Evolutionary conservation across 768 basidiomycete genomes (phyloP).

Genomic region (Mycena vulgaris): DNA sequence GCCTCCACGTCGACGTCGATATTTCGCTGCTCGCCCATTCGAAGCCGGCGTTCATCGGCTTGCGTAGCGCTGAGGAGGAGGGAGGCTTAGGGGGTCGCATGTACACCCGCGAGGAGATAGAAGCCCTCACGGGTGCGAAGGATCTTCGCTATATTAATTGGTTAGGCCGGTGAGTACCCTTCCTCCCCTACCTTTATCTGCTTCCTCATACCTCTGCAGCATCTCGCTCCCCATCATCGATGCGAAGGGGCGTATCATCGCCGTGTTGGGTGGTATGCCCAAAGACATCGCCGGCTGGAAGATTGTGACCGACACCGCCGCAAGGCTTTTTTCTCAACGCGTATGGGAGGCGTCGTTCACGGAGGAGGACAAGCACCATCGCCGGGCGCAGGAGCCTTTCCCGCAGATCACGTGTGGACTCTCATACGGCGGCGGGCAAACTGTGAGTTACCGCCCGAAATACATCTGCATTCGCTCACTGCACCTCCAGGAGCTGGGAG

Average conservation of each 20-base stretch:
- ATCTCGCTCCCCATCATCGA: too few relatives aligned
- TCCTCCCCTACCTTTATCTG: neutral
- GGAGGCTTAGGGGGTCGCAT: too few relatives aligned
- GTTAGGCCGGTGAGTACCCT: neutral
- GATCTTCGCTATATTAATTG: neutral
- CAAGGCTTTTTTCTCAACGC: neutral
- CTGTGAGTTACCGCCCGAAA: too few relatives aligned
- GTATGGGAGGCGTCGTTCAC: neutral
- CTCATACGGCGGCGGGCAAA: neutral
- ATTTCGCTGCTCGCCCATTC: neutral
- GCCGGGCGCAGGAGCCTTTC: neutral
- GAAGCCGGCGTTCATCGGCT: neutral
- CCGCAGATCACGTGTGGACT: neutral
- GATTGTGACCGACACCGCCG: neutral
- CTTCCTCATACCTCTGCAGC: neutral
- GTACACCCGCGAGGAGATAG: neutral
- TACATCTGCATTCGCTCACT: too few relatives aligned
- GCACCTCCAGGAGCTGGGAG: neutral
- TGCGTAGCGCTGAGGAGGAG: neutral
- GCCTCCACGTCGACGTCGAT: too few relatives aligned
- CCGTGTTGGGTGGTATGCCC: neutral
- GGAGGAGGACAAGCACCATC: neutral
- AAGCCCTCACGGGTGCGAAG: neutral
- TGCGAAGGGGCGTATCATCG: neutral
- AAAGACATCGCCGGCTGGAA: neutral